A percentile compares a stretch with the other conserved stretches of the same genome.
phyloP scores from a whole-genome alignment of 345 rosid genomes.

The Clarkia xantiana region DNA sequence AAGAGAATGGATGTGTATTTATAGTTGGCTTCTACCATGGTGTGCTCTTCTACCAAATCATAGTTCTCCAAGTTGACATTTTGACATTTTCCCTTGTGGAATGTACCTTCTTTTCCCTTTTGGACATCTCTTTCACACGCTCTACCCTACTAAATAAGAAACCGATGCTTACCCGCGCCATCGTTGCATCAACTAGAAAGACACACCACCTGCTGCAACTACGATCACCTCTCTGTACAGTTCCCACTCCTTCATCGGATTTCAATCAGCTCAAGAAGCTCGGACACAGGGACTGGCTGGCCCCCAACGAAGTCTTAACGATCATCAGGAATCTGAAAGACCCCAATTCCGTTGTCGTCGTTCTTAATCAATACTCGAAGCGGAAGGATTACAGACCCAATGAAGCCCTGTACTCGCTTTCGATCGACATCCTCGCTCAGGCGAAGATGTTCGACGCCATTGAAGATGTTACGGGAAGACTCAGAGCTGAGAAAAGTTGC shows the following conservation, averaged over 20 bases:
- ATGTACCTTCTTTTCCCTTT: no score
- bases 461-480: conserved; percentile 32
- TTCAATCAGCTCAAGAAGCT: conserved; percentile 20
- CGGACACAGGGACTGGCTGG: conserved; percentile 72
- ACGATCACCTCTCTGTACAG: neutral
- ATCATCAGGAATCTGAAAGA: conserved; percentile 41
- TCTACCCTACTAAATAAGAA: neutral
- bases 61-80: no score
- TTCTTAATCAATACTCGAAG: conserved; percentile 41
- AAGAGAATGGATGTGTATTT: no score
- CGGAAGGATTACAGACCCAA: conserved; percentile 72
- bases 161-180: conserved; percentile 6
- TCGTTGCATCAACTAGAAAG: neutral
- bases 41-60: no score
- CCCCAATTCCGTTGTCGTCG: conserved; percentile 30
- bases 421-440: conserved; percentile 40
- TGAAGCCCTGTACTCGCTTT: conserved; percentile 43
- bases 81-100: no score
- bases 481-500: conserved; percentile 30
- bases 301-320: conserved; percentile 47
- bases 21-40: no score
- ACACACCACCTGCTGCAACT: neutral
- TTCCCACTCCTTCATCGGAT: conserved; percentile 5
- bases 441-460: conserved; percentile 58
- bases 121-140: no score